A percentile compares a stretch with the other conserved stretches of the same genome.
phyloP scores from a whole-genome alignment of 805 yeast species.

The Scheffersomyces lignosus region DNA sequence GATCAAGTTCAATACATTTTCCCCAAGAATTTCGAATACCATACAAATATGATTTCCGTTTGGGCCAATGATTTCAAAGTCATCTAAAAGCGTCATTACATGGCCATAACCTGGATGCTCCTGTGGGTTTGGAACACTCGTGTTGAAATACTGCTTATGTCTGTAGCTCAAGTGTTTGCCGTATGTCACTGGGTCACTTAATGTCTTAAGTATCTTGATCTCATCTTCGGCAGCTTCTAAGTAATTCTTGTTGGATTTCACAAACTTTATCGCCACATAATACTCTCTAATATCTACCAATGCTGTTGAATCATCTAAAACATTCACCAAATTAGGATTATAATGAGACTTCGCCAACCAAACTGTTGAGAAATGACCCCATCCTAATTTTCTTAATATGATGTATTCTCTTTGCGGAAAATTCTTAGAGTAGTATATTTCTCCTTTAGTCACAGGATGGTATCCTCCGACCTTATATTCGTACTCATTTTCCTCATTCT shows the following conservation, averaged over 20 bases:
- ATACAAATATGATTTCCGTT: constrained; percentile 65
- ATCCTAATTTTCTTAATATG: constrained; percentile 59
- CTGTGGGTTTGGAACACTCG: background rate
- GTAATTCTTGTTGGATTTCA: constrained; percentile 52
- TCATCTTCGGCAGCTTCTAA: constrained; percentile 68
- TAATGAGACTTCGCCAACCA: constrained; percentile 52
- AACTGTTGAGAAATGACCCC: constrained; percentile 76
- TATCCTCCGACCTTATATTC: constrained; percentile 65
- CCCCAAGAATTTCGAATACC: constrained; percentile 68
- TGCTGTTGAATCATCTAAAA: background rate
- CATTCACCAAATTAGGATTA: constrained; percentile 7
- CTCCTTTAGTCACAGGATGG: constrained; percentile 61
- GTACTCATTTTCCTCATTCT: constrained; percentile 47
- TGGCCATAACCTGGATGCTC: constrained; percentile 52
- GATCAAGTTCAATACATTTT: constrained; percentile 52
- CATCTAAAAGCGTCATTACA: constrained; percentile 54
- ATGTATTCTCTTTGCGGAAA: constrained; percentile 40
- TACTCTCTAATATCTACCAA: constrained; percentile 20
- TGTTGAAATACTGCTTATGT: constrained; percentile 1
- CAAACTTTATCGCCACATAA: constrained; percentile 65
- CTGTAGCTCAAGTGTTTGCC: constrained; percentile 7
- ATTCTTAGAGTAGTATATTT: constrained; percentile 44
- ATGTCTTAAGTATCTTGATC: constrained; percentile 48
- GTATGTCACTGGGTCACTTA: constrained; percentile 19
- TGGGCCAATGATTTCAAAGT: constrained; percentile 58